These are phyloP conservation scores for Sporothrix sp. DNA, from an alignment of 2,329 filamentous ascomycete species.

Conservation along the genomic window DNA sequence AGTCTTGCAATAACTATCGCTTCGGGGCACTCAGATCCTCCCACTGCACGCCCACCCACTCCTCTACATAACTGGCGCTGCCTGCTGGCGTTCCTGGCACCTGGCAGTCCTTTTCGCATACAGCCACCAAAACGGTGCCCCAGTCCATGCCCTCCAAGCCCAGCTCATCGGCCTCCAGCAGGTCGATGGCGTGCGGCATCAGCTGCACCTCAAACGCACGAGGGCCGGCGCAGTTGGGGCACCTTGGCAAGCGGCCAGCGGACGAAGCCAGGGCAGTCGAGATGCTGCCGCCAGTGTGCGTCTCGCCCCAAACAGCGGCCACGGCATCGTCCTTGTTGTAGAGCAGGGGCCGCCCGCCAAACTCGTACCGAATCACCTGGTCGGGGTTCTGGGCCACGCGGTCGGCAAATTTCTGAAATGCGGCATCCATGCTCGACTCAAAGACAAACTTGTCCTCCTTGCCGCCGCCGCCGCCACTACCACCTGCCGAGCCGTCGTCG, in stretches of 20 bases:
- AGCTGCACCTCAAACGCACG: constrained; percentile 88
- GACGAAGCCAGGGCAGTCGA: constrained; percentile 22
- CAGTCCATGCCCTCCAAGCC: constrained; percentile 89
- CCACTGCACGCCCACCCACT: constrained; percentile 98
- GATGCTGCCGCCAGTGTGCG: constrained; percentile 20
- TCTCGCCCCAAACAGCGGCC: constrained; percentile 42
- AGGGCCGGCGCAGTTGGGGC: constrained; percentile 61
- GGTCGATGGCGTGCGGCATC: constrained; percentile 79
- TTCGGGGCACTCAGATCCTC: constrained; percentile 53
- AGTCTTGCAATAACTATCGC: constrained; percentile 25
- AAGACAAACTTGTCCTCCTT: constrained; percentile 63
- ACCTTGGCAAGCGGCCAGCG: constrained; percentile 54
- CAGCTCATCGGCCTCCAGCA: constrained; percentile 70
- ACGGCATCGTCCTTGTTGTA: constrained; percentile 71
- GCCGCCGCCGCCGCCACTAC: constrained; percentile 23
- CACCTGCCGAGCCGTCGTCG: constrained; percentile 25
- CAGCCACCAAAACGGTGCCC: constrained; percentile 83
- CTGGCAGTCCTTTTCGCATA: constrained; percentile 72
- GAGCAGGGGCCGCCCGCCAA: constrained; percentile 60
- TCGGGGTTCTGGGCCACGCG: constrained; percentile 71
- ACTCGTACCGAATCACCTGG: constrained; percentile 74
- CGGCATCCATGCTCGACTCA: constrained; percentile 63
- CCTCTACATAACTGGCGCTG: constrained; percentile 71
- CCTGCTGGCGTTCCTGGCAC: constrained; percentile 48
- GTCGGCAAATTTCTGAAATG: constrained; percentile 74